Conservation (phyloP, 768 basidiomycete genomes). For the Xerocomellus dryophilus region DNA sequence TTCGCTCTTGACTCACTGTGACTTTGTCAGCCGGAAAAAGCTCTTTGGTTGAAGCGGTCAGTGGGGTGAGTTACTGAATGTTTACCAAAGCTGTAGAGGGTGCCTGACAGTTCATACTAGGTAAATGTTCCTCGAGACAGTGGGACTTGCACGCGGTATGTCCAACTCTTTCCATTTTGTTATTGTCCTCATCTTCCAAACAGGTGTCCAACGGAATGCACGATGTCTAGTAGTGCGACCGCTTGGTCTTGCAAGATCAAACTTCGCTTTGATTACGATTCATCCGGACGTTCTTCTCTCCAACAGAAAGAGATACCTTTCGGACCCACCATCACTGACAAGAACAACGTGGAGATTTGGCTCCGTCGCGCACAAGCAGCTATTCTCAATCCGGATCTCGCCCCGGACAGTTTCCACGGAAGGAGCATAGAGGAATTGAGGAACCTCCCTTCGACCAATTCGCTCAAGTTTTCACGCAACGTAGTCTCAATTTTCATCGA, state of each 20-base stretch:
- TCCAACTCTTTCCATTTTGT: neutral
- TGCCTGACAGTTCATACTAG: conserved; percentile 28
- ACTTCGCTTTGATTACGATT: conserved; percentile 37
- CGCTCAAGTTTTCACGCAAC: conserved; percentile 47
- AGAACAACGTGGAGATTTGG: conserved; percentile 36
- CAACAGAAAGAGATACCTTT: conserved; percentile 19
- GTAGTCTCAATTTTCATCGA: conserved; percentile 45
- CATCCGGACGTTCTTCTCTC: conserved; percentile 22
- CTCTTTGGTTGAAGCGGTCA: conserved; percentile 56
- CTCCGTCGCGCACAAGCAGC: conserved; percentile 48
- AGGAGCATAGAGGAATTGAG: conserved; percentile 28
- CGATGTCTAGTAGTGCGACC: conserved; percentile 38
- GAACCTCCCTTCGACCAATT: conserved; percentile 19
- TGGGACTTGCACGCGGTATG: conserved; percentile 56
- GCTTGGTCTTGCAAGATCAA: conserved; percentile 46
- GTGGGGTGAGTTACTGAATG: conserved; percentile 39
- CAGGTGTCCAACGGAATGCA: conserved; percentile 55
- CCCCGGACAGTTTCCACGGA: conserved; percentile 18
- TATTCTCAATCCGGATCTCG: conserved; percentile 34
- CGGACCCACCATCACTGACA: conserved; percentile 33
- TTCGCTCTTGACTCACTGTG: neutral
- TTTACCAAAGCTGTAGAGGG: neutral
- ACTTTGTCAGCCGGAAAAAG: conserved; percentile 51
- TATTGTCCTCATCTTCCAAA: neutral
- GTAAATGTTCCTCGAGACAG: conserved; percentile 60